Conservation (phyloP, 139 green algal species). For the Chlorella vulgaris region DNA sequence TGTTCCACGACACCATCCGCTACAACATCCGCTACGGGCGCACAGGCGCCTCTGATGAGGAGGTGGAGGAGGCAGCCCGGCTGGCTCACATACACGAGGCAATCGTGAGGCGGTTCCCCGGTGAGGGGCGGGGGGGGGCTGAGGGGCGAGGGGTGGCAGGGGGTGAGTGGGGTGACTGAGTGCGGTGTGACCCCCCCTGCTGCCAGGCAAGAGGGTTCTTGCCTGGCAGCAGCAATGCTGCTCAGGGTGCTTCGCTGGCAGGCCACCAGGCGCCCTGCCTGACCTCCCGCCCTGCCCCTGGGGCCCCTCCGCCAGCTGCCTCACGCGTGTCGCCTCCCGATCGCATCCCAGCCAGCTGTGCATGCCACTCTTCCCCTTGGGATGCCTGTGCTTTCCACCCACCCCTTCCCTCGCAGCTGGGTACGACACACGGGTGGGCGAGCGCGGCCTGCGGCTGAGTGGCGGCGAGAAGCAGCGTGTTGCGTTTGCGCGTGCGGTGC, state of each 20-base stretch:
- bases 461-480: constrained; percentile 90
- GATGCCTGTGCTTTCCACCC: neutral
- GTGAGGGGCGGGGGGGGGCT: neutral
- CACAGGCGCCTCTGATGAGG: constrained; percentile 32
- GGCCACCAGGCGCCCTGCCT: no score
- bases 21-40: constrained; percentile 89
- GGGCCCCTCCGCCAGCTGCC: no score
- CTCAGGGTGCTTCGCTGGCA: neutral
- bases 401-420: constrained; percentile 50
- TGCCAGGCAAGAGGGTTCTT: neutral
- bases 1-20: constrained; percentile 91
- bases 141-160: no score
- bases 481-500: constrained; percentile 83
- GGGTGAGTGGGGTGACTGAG: no score
- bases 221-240: neutral
- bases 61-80: constrained; percentile 65
- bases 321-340: no score
- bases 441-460: constrained; percentile 52
- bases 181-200: no score
- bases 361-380: no score
- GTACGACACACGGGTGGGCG: constrained; percentile 50
- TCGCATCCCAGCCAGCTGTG: no score
- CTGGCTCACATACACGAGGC: constrained; percentile 79
- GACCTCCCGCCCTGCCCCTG: no score
- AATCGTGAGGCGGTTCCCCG: constrained; percentile 77